A percentile compares a stretch with the other conserved stretches of the same genome.
Conservation (phyloP, 108 stramenopile genomes). For the Aurantiochytrium sp. region DNA sequence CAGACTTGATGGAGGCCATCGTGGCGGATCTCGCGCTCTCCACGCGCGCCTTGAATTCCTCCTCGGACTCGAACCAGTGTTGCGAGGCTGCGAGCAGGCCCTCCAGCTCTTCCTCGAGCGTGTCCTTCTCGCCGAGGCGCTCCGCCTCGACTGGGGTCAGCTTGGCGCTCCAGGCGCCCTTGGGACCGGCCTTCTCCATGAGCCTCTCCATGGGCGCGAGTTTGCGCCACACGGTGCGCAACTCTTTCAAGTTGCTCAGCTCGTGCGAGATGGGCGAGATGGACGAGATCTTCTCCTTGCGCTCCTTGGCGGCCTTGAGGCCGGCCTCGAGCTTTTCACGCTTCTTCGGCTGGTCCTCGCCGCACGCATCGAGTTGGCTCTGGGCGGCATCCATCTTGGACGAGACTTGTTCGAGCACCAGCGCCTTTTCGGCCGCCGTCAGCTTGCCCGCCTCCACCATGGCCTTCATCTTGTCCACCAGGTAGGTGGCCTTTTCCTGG, state of each 20-base stretch:
- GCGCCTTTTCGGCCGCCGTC: slow-evolving; percentile 40
- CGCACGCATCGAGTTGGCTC: slow-evolving; percentile 2
- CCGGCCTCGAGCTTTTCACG: background rate
- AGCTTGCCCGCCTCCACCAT: slow-evolving; percentile 46
- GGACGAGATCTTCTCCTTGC: background rate
- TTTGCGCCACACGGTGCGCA: background rate
- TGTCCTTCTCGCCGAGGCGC: background rate
- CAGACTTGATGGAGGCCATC: background rate
- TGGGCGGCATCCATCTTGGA: background rate
- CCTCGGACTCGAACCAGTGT: slow-evolving; percentile 6
- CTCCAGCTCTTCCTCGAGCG: background rate
- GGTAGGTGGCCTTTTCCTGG: slow-evolving; percentile 33
- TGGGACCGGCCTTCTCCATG: background rate
- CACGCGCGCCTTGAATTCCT: background rate
- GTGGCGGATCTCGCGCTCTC: background rate
- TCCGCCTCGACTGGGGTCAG: background rate
- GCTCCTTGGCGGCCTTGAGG: background rate
- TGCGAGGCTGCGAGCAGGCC: background rate
- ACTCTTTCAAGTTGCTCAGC: background rate
- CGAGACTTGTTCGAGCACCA: slow-evolving; percentile 36
- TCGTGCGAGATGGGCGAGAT: background rate
- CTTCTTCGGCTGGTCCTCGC: slow-evolving; percentile 19
- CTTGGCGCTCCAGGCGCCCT: slow-evolving; percentile 23
- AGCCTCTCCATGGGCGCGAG: background rate
- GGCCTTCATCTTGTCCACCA: slow-evolving; percentile 37